Conservation (phyloP, 2,329 filamentous ascomycete species). For the Aureobasidium sp. region DNA sequence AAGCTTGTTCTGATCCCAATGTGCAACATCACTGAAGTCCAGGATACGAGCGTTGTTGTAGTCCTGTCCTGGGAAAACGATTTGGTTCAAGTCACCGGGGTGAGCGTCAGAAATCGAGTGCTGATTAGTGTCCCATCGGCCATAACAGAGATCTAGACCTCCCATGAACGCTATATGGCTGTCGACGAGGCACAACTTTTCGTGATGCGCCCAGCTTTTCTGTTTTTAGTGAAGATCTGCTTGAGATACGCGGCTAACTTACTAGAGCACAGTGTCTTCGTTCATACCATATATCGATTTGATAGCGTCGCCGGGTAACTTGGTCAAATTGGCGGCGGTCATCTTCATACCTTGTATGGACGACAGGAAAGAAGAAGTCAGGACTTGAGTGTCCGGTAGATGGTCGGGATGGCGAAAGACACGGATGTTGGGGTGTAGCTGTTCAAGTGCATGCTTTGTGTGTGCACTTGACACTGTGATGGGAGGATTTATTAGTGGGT, state of each 20-base stretch:
- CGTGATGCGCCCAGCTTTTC: slow-evolving; percentile 70
- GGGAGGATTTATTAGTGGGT: slow-evolving; percentile 35
- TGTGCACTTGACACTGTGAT: slow-evolving; percentile 56
- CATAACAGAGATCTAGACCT: slow-evolving; percentile 77
- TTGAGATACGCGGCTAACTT: too few relatives aligned
- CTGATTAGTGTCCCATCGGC: slow-evolving; percentile 74
- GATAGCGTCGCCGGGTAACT: slow-evolving; percentile 62
- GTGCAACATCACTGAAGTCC: slow-evolving; percentile 51
- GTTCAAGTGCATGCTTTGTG: slow-evolving; percentile 70
- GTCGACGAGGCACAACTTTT: slow-evolving; percentile 81
- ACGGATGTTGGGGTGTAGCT: slow-evolving; percentile 70
- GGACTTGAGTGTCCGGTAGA: slow-evolving; percentile 59
- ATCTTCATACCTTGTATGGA: slow-evolving; percentile 49
- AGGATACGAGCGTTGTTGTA: slow-evolving; percentile 83
- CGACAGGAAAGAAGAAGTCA: slow-evolving; percentile 50
- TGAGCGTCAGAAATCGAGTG: slow-evolving; percentile 81
- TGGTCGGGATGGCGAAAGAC: slow-evolving; percentile 92
- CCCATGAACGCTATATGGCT: slow-evolving; percentile 81
- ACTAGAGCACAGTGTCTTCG: slow-evolving; percentile 70
- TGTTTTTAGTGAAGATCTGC: too few relatives aligned
- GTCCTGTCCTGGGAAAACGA: slow-evolving; percentile 82
- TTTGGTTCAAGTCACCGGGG: slow-evolving; percentile 63
- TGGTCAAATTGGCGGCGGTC: slow-evolving; percentile 47
- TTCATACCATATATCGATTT: slow-evolving; percentile 74
- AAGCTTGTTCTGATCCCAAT: slow-evolving; percentile 81